A percentile compares a stretch with the other conserved stretches of the same genome.
These are phyloP conservation scores for Fusarium illudens DNA, from an alignment of 2,329 filamentous ascomycete species.

Conservation along the genomic window DNA sequence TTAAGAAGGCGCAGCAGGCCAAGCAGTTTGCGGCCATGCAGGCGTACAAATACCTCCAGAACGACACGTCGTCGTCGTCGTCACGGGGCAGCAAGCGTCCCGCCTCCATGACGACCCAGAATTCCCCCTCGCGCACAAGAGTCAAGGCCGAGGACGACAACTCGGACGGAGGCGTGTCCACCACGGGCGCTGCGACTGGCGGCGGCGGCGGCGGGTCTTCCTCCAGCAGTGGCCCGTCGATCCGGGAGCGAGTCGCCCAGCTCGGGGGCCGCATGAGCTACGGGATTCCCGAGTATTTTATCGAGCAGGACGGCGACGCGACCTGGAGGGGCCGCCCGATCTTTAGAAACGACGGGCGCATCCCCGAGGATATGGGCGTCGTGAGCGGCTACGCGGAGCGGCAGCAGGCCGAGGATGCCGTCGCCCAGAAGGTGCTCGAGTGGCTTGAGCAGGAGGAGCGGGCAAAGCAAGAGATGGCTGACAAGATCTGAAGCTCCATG, in stretches of 20 bases:
- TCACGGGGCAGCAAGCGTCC: slow-evolving; percentile 10
- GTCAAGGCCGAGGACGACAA: slow-evolving; percentile 26
- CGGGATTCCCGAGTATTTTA: slow-evolving; percentile 46
- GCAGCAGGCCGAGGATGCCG: slow-evolving; percentile 47
- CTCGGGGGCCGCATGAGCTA: slow-evolving; percentile 49
- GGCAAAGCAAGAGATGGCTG: slow-evolving; percentile 7
- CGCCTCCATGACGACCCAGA: neutral
- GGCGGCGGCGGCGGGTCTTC: neutral
- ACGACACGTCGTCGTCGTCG: neutral
- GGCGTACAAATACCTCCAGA: slow-evolving; percentile 41
- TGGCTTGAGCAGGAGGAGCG: slow-evolving; percentile 45
- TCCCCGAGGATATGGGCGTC: slow-evolving; percentile 46
- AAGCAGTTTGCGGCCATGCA: slow-evolving; percentile 62
- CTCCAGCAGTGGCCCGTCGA: neutral
- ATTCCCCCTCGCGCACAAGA: slow-evolving; percentile 12
- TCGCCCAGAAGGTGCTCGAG: slow-evolving; percentile 52
- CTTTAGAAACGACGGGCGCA: slow-evolving; percentile 43
- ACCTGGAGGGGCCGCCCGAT: slow-evolving; percentile 50
- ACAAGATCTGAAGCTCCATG: neutral
- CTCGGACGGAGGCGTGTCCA: slow-evolving; percentile 14
- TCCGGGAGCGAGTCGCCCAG: slow-evolving; percentile 42
- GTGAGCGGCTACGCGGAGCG: slow-evolving; percentile 48
- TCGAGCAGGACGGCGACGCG: slow-evolving; percentile 36
- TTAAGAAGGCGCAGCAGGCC: slow-evolving; percentile 60
- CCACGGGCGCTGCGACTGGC: neutral